Evolutionary conservation across 257 asterid genomes (phyloP), one percentile per base, ranked within the genome.

Genomic region (Mentha longifolia): DNA sequence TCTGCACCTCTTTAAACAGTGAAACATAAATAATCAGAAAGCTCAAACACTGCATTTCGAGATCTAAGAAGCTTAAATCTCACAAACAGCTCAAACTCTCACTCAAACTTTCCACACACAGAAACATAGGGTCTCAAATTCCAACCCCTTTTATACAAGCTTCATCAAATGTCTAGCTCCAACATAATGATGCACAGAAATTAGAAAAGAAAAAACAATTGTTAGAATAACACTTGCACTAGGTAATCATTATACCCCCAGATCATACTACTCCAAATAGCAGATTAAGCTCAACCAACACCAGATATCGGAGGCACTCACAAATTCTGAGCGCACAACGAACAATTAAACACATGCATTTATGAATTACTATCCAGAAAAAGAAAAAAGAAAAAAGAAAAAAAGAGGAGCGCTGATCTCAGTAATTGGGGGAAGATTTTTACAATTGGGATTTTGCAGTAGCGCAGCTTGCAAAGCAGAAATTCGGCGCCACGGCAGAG

Each of bases 361-460:
- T 30, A 10, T 37, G 25, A 50, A 52, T 56, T 41, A 61, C 19
- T 41, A 37, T 46, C 30, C 13, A 10, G 9, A 17, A 3, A 51
- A 13, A 7, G 9, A 20, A 41, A 59, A 16, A 6, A 61, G n/a
- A n/a, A 17, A 3, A 51, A 13, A 7, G 9, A 20, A 41, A 59
- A 16, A 6, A 61, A 2, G 25, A 22, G 25, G 78, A 28, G n/a
- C 12, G 45, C 16, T 9, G 47, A 70, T 58, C 41, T 39, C 0
- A 20, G 60, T 19, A 19, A 14, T 42, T 15, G 22, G 51, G 45
- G 15, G 37, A 25, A 67, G 13, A 41, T 2, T 4, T 0, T 66
- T 86, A 88, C 97, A 6, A 80, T 72, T 19, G 80, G 85, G 74
- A 90, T 82, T 65, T 83, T 83, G 82, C 92, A 88, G 86, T 92